Percentiles rank a stretch among this genome's conserved stretches.
Conservation (phyloP, 2,329 filamentous ascomycete species). For the Paecilomyces sp. region DNA sequence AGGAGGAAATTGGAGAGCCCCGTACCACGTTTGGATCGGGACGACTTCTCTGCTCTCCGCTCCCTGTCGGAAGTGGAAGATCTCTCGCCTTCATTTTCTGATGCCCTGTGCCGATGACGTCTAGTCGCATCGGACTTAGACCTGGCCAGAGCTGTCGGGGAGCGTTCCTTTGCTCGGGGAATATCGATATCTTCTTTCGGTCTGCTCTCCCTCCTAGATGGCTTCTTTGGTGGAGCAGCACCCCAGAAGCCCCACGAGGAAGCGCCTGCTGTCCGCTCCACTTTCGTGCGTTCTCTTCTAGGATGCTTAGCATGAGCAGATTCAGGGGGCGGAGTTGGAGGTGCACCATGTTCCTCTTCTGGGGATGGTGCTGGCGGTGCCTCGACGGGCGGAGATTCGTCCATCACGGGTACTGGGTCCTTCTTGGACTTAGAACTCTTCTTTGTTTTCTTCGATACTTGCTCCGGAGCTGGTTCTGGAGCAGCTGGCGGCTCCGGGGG, state of each 20-base stretch:
- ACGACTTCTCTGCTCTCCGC: slow-evolving; percentile 43
- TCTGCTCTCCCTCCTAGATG: slow-evolving; percentile 44
- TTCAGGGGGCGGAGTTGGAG: slow-evolving; percentile 47
- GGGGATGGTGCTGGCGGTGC: slow-evolving; percentile 5
- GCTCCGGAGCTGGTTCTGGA: slow-evolving; percentile 4
- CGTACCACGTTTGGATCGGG: slow-evolving; percentile 50
- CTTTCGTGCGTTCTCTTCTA: slow-evolving; percentile 70
- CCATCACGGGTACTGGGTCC: slow-evolving; percentile 9
- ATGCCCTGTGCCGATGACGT: slow-evolving; percentile 53
- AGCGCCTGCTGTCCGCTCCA: slow-evolving; percentile 61
- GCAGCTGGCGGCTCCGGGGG: slow-evolving; percentile 8
- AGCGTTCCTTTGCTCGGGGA: slow-evolving; percentile 30
- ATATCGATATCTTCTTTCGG: slow-evolving; percentile 27
- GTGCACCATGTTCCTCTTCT: slow-evolving; percentile 18
- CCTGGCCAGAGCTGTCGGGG: slow-evolving; percentile 39
- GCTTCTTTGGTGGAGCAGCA: slow-evolving; percentile 40
- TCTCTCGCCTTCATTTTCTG: slow-evolving; percentile 52
- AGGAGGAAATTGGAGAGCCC: slow-evolving; percentile 60
- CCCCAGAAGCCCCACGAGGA: slow-evolving; percentile 72
- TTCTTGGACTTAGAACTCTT: slow-evolving; percentile 30
- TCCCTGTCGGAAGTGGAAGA: slow-evolving; percentile 69
- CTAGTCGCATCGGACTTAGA: slow-evolving; percentile 52
- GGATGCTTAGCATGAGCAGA: slow-evolving; percentile 51
- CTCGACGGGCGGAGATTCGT: background rate
- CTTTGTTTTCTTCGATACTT: slow-evolving; percentile 4